phyloP scores from a whole-genome alignment of 495 filamentous ascomycete genomes.

The Physcia stellaris region DNA sequence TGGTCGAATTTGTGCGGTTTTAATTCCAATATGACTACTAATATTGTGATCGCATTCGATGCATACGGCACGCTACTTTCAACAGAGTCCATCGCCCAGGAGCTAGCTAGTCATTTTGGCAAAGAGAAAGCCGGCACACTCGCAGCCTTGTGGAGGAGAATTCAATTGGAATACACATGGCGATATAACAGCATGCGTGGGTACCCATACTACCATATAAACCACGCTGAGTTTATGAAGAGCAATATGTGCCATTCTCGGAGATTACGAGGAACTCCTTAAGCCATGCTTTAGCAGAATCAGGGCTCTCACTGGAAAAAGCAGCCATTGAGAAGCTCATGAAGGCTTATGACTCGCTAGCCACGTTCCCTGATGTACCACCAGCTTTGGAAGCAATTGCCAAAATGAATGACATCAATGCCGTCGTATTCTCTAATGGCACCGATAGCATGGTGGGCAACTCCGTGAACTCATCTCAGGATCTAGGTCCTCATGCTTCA shows the following conservation, averaged over 20 bases:
- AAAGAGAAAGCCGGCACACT: constrained; percentile 41
- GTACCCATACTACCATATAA: no score
- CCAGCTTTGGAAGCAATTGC: constrained; percentile 33
- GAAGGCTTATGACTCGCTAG: constrained; percentile 53
- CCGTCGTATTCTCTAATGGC: constrained; percentile 69
- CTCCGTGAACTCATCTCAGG: constrained; percentile 41
- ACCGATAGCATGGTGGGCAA: constrained; percentile 47
- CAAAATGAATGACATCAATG: constrained; percentile 24
- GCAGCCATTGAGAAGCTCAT: constrained; percentile 36
- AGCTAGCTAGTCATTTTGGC: constrained; percentile 36
- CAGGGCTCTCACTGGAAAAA: constrained; percentile 28
- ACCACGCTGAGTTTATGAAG: neutral
- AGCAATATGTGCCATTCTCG: constrained; percentile 36
- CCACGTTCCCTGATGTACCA: constrained; percentile 55
- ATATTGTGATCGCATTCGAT: constrained; percentile 54
- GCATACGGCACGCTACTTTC: constrained; percentile 63
- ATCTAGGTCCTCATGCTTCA: constrained; percentile 33
- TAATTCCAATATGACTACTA: constrained; percentile 1
- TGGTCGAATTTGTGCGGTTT: no score
- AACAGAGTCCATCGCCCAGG: constrained; percentile 48
- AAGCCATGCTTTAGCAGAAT: constrained; percentile 46
- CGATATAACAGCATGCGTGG: constrained; percentile 67
- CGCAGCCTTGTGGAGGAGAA: constrained; percentile 41
- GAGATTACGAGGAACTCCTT: constrained; percentile 51
- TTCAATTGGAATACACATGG: constrained; percentile 77